Evolutionary conservation across 192 early-diverging fungal genomes (phyloP).

Genomic region (Dimargaris xerosporica): DNA sequence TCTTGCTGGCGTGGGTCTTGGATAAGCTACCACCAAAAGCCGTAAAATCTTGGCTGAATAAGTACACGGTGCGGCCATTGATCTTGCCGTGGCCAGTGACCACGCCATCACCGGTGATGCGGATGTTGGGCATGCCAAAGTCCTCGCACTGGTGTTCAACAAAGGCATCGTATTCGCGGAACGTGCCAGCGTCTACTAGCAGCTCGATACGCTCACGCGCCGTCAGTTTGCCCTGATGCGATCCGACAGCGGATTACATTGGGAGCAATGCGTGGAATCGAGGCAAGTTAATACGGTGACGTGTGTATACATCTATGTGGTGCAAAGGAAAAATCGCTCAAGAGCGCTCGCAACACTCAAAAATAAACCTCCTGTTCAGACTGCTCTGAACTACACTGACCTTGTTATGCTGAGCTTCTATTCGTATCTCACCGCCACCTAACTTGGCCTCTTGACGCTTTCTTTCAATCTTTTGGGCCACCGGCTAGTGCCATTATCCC

Average conservation of each 20-base stretch:
- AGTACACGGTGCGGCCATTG: conserved; percentile 75
- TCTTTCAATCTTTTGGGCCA: conserved; percentile 24
- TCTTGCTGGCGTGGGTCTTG: conserved; percentile 76
- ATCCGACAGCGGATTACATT: background rate
- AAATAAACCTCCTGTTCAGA: background rate
- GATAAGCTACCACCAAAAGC: conserved; percentile 83
- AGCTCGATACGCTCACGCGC: conserved; percentile 81
- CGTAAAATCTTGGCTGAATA: conserved; percentile 91
- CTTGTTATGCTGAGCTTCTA: conserved; percentile 73
- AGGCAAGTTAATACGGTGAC: background rate
- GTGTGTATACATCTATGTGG: background rate
- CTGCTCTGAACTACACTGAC: conserved; percentile 19
- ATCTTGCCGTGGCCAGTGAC: conserved; percentile 92
- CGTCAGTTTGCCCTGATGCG: conserved; percentile 70
- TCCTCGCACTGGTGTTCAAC: conserved; percentile 88
- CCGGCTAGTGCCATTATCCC: background rate
- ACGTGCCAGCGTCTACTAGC: conserved; percentile 66
- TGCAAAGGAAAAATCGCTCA: background rate
- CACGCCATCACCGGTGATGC: conserved; percentile 87
- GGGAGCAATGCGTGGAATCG: background rate
- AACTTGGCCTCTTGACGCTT: conserved; percentile 56
- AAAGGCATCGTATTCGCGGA: conserved; percentile 86
- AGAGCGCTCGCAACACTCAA: background rate
- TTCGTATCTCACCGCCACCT: conserved; percentile 69
- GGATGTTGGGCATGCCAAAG: conserved; percentile 69